Evolutionary conservation across 768 basidiomycete species (phyloP).

Genomic region (Pilatotrama ljubarskyi): DNA sequence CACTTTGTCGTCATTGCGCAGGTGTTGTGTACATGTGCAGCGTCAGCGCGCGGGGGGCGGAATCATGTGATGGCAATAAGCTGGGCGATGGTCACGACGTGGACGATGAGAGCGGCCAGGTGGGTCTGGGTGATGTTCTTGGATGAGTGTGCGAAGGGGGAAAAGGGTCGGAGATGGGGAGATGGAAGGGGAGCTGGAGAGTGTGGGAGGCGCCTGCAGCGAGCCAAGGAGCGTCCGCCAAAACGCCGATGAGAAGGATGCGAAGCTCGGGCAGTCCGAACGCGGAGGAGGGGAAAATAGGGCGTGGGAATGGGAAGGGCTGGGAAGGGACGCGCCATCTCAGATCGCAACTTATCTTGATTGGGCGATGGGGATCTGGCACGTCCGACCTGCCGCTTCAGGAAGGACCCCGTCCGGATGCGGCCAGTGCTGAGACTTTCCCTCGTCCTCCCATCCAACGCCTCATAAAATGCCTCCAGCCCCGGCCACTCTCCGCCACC

Average conservation of each 20-base stretch:
- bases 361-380: conserved; percentile 19
- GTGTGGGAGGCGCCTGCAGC: not conserved
- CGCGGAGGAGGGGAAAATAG: conserved; percentile 2
- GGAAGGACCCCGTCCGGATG: not conserved
- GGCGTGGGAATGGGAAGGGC: conserved; percentile 6
- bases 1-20: too few species aligned
- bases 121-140: not conserved
- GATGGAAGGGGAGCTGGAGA: conserved; percentile 1
- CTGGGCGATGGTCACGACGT: not conserved
- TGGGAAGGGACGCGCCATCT: conserved; percentile 1
- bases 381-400: conserved; percentile 10
- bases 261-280: conserved; percentile 14
- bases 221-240: conserved; percentile 14
- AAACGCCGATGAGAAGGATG: conserved; percentile 21
- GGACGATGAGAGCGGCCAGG: conserved; percentile 4
- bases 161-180: conserved; percentile 13
- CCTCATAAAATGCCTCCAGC: conserved; percentile 22
- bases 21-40: not conserved
- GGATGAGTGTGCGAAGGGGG: conserved; percentile 3
- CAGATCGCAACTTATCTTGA: conserved; percentile 18
- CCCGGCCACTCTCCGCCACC: conserved; percentile 13
- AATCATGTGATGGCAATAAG: not conserved
- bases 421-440: conserved; percentile 18
- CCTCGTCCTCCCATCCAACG: conserved; percentile 9
- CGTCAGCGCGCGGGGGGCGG: not conserved